Conservation (phyloP, 139 green algal genomes). For the Penium margaritaceum region DNA sequence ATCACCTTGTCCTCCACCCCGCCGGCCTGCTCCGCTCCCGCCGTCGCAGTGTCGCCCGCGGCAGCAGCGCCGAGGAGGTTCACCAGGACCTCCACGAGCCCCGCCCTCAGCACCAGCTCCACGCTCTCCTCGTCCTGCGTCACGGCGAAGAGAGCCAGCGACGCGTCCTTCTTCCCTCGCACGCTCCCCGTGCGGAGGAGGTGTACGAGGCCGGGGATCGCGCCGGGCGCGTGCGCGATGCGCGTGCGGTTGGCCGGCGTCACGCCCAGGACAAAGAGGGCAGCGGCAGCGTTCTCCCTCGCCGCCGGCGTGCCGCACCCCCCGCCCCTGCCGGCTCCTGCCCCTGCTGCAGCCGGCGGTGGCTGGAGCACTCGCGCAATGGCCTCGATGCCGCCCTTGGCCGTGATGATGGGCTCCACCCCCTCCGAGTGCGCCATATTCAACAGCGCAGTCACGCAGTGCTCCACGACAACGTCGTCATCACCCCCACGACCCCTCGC, state of each 20-base stretch:
- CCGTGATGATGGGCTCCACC: background rate
- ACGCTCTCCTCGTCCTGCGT: conserved; percentile 10
- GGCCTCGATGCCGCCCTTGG: conserved; percentile 11
- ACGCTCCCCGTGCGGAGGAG: conserved; percentile 17
- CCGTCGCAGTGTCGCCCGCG: too few species aligned
- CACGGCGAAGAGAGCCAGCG: conserved; percentile 33
- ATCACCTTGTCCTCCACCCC: conserved; percentile 41
- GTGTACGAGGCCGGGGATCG: conserved; percentile 13
- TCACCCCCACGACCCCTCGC: too few species aligned
- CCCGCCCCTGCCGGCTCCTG: too few species aligned
- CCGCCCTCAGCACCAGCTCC: background rate
- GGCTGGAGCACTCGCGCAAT: conserved; percentile 23
- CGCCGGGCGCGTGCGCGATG: conserved; percentile 19
- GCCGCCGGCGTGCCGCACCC: conserved; percentile 8
- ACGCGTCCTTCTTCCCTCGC: conserved; percentile 28
- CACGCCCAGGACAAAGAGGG: conserved; percentile 36
- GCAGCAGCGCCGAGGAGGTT: background rate
- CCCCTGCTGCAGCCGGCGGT: too few species aligned
- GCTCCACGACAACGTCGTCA: too few species aligned
- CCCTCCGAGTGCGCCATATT: conserved; percentile 23
- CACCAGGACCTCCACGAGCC: background rate
- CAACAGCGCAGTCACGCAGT: conserved; percentile 29
- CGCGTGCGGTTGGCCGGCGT: conserved; percentile 14
- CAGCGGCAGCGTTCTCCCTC: conserved; percentile 32
- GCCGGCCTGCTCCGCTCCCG: too few species aligned